Base-by-base conservation (phyloP, 768 basidiomycete genomes). In the Mycena galopus region DNA sequence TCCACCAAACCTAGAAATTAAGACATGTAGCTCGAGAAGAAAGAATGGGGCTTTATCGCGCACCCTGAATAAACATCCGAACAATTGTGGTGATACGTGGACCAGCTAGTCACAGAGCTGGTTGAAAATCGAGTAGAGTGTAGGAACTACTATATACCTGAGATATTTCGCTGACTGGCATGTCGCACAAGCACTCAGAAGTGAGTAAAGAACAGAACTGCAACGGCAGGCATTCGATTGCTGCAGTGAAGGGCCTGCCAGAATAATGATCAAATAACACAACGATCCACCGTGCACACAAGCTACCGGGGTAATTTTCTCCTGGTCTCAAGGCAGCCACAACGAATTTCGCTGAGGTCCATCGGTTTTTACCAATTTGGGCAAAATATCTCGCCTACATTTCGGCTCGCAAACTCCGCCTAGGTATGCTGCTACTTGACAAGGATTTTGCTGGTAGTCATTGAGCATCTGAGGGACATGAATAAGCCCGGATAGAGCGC, bases 171-270 rank as follows among this genome's bases (percentile, higher is more conserved):
- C 42, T 21, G 59, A 73, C 42, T 83, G 82, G 72, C 82, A 83
- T 17, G 74, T 73, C 19, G 74, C 81, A 55, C 82, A 83, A 30
- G 79, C 81, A 39, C 78, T 78, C 35, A 81, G 61, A 23, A 83
- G 67, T 6, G 81, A 82, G 72, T 82, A 83, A 16, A 79, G 76
- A 59, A 82, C 78, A 10, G 80, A 77, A 66, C 78, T 83, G 67
- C 82, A 83, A 50, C 78, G 72, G 69, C 82, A 83, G 11, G 61
- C 5, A 51, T 78, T 80, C n/a, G 65, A 57, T 44, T 57, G 25
- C 12, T 56, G 17, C 21, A 10, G 19, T 32, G 55, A 39, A 32
- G 65, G 65, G 7, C 65, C 65, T 66, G 55, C 35, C n/a, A 37
- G 27, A 11, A 37, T 4, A 12, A 17, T 5, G 33, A 23, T 55